Evolutionary conservation across 768 basidiomycete genomes (phyloP).

Genomic region (Hygrophorus pudorinus): DNA sequence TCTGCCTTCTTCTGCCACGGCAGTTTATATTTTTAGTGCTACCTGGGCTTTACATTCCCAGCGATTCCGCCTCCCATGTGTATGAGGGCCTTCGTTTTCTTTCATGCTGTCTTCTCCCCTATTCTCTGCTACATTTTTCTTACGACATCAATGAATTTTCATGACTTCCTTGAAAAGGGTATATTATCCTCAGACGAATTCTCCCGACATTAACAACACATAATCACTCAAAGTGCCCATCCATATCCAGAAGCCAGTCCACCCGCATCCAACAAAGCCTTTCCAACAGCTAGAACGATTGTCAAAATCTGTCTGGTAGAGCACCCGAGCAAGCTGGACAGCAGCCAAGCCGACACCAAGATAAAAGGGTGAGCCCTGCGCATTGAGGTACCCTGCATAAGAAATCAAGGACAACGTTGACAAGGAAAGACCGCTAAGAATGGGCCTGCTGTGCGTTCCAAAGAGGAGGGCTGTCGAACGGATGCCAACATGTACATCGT

Average conservation of each 20-base stretch:
- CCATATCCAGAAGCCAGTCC: conserved; percentile 85
- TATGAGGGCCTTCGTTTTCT: too few relatives aligned
- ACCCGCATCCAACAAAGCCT: conserved; percentile 82
- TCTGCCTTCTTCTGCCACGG: too few relatives aligned
- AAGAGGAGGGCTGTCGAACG: conserved; percentile 93
- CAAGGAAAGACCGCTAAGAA: conserved; percentile 65
- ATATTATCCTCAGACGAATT: not conserved
- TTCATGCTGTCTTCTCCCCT: too few relatives aligned
- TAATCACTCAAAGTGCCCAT: conserved; percentile 73
- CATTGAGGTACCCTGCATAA: conserved; percentile 73
- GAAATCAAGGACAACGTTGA: conserved; percentile 67
- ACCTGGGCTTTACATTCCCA: too few relatives aligned
- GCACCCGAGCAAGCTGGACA: conserved; percentile 66
- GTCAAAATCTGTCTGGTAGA: conserved; percentile 70
- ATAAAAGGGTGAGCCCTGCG: conserved; percentile 71
- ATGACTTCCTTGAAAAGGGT: not conserved
- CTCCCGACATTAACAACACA: conserved; percentile 19
- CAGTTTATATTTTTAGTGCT: too few relatives aligned
- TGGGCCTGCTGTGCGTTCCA: conserved; percentile 61
- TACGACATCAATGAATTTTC: too few relatives aligned
- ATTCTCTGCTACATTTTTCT: too few relatives aligned
- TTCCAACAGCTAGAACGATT: conserved; percentile 76
- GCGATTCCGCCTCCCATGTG: too few relatives aligned
- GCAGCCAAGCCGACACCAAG: conserved; percentile 65
- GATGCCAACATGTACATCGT: conserved; percentile 83